Base-by-base conservation (phyloP, 768 basidiomycete species). In the Lactarius akahatsu region DNA sequence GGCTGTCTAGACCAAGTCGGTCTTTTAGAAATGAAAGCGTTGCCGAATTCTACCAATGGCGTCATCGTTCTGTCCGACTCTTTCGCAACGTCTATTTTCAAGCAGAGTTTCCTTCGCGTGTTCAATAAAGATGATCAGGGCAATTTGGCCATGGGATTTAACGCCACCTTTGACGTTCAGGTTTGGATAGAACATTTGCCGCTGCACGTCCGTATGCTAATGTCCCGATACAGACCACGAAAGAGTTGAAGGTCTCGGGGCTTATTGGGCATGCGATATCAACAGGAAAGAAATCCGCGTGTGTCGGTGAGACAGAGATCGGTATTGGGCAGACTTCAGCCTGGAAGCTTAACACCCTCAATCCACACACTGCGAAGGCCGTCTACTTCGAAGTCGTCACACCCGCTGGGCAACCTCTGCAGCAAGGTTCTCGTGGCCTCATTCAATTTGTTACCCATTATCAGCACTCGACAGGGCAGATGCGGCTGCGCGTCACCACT, bases 321-420 rank as follows among this genome's bases (percentile, higher is more conserved):
- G 97, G 97, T 75, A 96, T 99, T 67, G 96, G 96, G 38, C 93
- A 96, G 75, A 99, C 97, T 0, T 97, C 96, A 11, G 96, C 95
- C 1, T 99, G 97, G 97, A 97, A 94, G 78, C 85, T 98, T 72
- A 97, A 96, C 79, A 83, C 88, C 60, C 84, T 99, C 70, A 93
- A 86, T 0, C 94, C 94, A 4, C 89, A 84, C 63, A 94, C 94
- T 1, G 88, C 96, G 1, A 85, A 90, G 58, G 96, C 88, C 34
- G 94, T 96, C 41, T 99, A 98, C 80, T 98, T 99, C 74, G 97
- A 99, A 76, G 97, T 98, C 34, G 97, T 98, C 68, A 96, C 96
- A 1, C 96, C 95, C 28, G 95, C 96, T 20, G 96, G 96, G 2
- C 94, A 98, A 74, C 90, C 95, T 1, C 81, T 97, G 30, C 88